Evolutionary conservation across 495 filamentous ascomycete species (phyloP).

Genomic region (Podospora comata): DNA sequence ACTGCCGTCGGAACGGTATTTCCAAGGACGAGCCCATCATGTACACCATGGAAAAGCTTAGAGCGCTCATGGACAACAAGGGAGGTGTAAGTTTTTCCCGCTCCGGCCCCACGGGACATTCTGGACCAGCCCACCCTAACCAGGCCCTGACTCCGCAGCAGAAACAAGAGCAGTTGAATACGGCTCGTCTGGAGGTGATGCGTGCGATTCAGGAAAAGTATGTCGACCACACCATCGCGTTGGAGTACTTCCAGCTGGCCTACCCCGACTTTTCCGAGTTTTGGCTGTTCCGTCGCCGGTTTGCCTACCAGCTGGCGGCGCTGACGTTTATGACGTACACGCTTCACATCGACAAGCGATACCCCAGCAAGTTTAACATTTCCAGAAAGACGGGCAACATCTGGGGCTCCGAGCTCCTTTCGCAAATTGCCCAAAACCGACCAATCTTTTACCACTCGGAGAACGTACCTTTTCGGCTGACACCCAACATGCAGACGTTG

Average conservation of each 20-base stretch:
- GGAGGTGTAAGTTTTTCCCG: constrained; percentile 50
- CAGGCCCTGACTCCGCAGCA: constrained; percentile 43
- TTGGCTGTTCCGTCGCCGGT: constrained; percentile 96
- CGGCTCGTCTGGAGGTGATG: constrained; percentile 77
- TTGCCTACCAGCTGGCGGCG: constrained; percentile 93
- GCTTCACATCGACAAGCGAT: constrained; percentile 91
- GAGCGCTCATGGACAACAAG: constrained; percentile 67
- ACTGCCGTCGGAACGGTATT: constrained; percentile 79
- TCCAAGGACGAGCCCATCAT: constrained; percentile 94
- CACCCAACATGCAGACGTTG: constrained; percentile 89
- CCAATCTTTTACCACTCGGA: constrained; percentile 92
- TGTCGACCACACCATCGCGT: constrained; percentile 73
- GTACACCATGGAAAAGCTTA: constrained; percentile 90
- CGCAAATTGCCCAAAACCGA: constrained; percentile 72
- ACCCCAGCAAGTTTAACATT: constrained; percentile 91
- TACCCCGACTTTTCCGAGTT: constrained; percentile 91
- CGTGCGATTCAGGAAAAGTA: constrained; percentile 86
- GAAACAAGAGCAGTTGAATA: constrained; percentile 61
- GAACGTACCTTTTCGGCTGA: constrained; percentile 92
- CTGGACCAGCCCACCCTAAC: constrained; percentile 25
- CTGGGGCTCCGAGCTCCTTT: constrained; percentile 92
- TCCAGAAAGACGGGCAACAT: constrained; percentile 86
- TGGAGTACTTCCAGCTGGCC: constrained; percentile 85
- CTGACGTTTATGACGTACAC: constrained; percentile 98
- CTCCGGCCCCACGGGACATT: not conserved